Evolutionary conservation across 768 basidiomycete species (phyloP), one percentile per base, ranked within the genome.

Genomic region (Crepidotus variabilis): DNA sequence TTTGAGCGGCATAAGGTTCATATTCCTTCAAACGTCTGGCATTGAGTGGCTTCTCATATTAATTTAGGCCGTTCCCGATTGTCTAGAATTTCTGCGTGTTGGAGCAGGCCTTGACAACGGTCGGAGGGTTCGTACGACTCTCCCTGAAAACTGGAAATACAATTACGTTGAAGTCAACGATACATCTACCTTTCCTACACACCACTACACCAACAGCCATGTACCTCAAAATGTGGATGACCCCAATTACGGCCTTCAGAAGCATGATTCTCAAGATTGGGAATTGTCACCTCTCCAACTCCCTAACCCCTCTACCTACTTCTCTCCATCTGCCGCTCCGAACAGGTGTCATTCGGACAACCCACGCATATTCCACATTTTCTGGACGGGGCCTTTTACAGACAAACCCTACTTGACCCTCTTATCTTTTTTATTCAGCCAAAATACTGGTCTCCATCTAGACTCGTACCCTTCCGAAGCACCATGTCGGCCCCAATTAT

Each of bases 331-430:
- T 20, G 79, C 80, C 53, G 78, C 84, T 39, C 69, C 80, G 2
- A 68, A 74, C 1, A 78, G 86, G 1, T 99, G 97, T 71, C 92
- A 97, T 65, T 80, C 87, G 0, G 87, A 92, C 61, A 85, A 88
- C 63, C 89, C 94, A 6, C 84, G 90, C 34, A 73, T 98, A 32
- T 98, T 96, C 78, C 97, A 99, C 72, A 97, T 98, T 87, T 99
- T 97, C 77, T 98, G 97, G 96, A 92, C 95, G 1, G 96, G 97
- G 0, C 88, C 93, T 0, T 98, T 99, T 77, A 97, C 94, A 8
- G 97, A 99, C 78, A 98, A 98, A 70, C 97, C 97, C 2, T 98
- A 99, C 78, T 84, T 94, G 57, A 94, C 96, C 0, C 78, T 98
- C 47, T 77, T 96, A 21, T 97, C 94, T 16, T 99, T 94, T 79